Evolutionary conservation across 2,329 filamentous ascomycete species (phyloP), one percentile per base, ranked within the genome.

Genomic region (Leptographium procerum): DNA sequence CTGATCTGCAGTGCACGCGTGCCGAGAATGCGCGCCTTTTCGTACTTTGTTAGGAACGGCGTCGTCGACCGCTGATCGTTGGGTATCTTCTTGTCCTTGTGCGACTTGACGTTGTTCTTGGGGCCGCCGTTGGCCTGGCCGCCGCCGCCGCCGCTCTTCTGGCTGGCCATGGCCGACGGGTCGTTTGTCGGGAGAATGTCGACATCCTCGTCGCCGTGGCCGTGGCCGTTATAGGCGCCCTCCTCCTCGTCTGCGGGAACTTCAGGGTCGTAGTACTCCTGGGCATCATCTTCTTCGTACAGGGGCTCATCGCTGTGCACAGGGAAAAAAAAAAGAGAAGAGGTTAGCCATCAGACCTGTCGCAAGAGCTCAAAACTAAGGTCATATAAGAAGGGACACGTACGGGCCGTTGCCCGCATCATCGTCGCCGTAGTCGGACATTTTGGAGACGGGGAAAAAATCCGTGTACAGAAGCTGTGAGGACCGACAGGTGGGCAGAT

Each of bases 21-120:
- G 53, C 94, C 94, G 63, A 99, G 76, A 60, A 99, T 92, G 69
- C 94, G 85, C 63, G 94, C 94, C 66, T 86, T 84, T 79, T 99
- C 94, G 75, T 99, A 99, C 77, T 99, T 99, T 65, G 94, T 99
- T 92, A 99, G 95, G 76, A 96, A 99, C 2, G 92, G 94, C 31
- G 94, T 99, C 10, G 94, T 99, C 28, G 84, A 88, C 66, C 94
- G 85, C 74, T 95, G 83, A 64, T 91, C 88, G 65, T 89, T 88
- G 59, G 91, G 82, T 55, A 99, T 92, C 75, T 90, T 95, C 82
- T 95, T 96, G 74, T 91, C 82, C 69, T 84, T 85, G 68, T 79
- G 75, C 54, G 77, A 76, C 69, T 80, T 81, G 60, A 65, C 61
- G 57, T 82, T 78, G 65, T 71, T 76, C 58, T 73, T 73, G 69